Conservation (phyloP, 805 yeast species). For the Lipomyces spencermartinsiae region DNA sequence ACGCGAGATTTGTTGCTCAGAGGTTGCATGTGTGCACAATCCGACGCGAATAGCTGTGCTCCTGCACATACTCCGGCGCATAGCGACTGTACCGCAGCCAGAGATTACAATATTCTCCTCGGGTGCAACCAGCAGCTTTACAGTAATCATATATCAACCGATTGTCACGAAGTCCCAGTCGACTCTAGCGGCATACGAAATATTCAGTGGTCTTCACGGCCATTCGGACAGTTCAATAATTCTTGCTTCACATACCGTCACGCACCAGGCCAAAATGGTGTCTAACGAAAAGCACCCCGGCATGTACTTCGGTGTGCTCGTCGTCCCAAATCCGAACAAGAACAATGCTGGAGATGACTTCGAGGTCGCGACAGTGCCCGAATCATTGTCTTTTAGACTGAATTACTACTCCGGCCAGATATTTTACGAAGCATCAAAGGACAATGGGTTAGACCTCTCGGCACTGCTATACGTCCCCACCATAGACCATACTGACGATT, state of each 20-base stretch:
- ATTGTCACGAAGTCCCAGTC: not conserved
- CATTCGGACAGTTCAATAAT: not conserved
- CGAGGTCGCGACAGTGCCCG: conserved; percentile 22
- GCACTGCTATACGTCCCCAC: conserved; percentile 35
- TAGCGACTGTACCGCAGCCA: not conserved
- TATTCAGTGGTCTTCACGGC: not conserved
- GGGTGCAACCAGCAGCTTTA: not conserved
- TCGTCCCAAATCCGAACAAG: conserved; percentile 25
- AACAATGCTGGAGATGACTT: not conserved
- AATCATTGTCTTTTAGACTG: conserved; percentile 24
- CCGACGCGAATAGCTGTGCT: not conserved
- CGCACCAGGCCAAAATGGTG: not conserved
- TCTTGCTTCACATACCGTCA: not conserved
- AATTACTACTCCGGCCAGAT: conserved; percentile 9
- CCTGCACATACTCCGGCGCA: not conserved
- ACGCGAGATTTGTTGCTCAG: not conserved
- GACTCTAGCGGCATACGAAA: not conserved
- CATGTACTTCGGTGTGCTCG: conserved; percentile 35
- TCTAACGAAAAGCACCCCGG: not conserved
- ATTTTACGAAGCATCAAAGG: conserved; percentile 18
- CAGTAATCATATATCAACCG: not conserved
- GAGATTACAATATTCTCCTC: not conserved
- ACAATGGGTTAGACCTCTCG: conserved; percentile 13
- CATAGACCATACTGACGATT: not conserved
- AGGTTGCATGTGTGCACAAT: not conserved